phyloP scores from a whole-genome alignment of 1,284 basidiomycete genomes.

The Fistulina hepatica region DNA sequence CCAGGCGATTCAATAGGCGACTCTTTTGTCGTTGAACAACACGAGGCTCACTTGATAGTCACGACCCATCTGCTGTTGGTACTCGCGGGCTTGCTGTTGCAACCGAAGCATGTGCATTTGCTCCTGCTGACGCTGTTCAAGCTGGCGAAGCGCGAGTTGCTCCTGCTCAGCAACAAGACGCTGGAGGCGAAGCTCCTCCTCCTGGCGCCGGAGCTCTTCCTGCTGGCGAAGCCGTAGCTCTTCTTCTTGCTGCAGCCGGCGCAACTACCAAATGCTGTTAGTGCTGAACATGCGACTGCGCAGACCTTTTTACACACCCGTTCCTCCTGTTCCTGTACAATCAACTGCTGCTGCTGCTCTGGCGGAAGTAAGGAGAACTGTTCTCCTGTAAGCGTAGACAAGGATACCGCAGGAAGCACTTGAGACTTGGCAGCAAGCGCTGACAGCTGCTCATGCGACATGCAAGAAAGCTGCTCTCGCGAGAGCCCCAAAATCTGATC shows the following conservation, averaged over 20 bases:
- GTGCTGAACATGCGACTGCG: conserved; percentile 25
- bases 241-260: conserved; percentile 29
- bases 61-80: too few species aligned
- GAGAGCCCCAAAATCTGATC: too few species aligned
- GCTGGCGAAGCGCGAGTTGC: conserved; percentile 23
- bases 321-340: conserved; percentile 18
- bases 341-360: conserved; percentile 19
- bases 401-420: too few species aligned
- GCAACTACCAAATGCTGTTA: conserved; percentile 29
- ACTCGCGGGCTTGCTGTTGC: too few species aligned
- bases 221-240: conserved; percentile 27
- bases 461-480: too few species aligned
- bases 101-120: conserved; percentile 48
- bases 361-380: conserved; percentile 21
- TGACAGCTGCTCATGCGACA: too few species aligned
- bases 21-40: too few species aligned
- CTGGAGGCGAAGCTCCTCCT: conserved; percentile 32
- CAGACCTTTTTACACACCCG: too few species aligned
- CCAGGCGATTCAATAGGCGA: conserved; percentile 18
- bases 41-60: too few species aligned
- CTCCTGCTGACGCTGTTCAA: conserved; percentile 50
- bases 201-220: conserved; percentile 25
- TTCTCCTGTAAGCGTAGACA: conserved; percentile 38
- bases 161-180: conserved; percentile 24
- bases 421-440: too few species aligned